Percentiles rank a stretch among this genome's conserved stretches.
Conservation (phyloP, 2,329 filamentous ascomycete genomes). For the Nothopassalora personata region DNA sequence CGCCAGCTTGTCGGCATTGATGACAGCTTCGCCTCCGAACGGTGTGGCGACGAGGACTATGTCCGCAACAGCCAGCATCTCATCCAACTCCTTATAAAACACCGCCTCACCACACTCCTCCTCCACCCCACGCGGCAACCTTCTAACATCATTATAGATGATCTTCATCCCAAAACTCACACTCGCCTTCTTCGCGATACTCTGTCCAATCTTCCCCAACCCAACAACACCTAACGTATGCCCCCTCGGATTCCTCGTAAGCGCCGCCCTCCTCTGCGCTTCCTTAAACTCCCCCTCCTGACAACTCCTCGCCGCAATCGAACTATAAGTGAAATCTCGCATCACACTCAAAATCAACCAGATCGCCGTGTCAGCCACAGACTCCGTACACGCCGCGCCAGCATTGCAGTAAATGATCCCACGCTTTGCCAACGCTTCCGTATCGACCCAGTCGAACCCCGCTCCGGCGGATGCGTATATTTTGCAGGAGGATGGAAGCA, state of each 20-base stretch:
- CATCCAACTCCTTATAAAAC: slow-evolving; percentile 49
- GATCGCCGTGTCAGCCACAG: slow-evolving; percentile 66
- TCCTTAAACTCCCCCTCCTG: slow-evolving; percentile 47
- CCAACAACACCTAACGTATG: slow-evolving; percentile 63
- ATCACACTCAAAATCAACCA: slow-evolving; percentile 66
- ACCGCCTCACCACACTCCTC: slow-evolving; percentile 49
- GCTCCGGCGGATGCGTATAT: slow-evolving; percentile 58
- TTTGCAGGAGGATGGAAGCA: slow-evolving; percentile 50
- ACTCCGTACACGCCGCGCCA: slow-evolving; percentile 63
- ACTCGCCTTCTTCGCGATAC: slow-evolving; percentile 54
- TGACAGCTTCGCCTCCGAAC: slow-evolving; percentile 45
- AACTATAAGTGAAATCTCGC: slow-evolving; percentile 62
- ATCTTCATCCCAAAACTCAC: slow-evolving; percentile 63
- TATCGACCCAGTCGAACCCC: slow-evolving; percentile 60
- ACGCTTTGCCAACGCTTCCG: slow-evolving; percentile 54
- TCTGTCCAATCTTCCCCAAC: slow-evolving; percentile 50
- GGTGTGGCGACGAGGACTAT: slow-evolving; percentile 61
- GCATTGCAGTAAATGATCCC: slow-evolving; percentile 70
- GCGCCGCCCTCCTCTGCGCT: slow-evolving; percentile 55
- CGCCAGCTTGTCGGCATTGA: slow-evolving; percentile 45
- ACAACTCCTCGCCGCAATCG: slow-evolving; percentile 49
- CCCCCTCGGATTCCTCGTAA: slow-evolving; percentile 39
- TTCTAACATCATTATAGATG: slow-evolving; percentile 56
- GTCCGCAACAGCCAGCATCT: slow-evolving; percentile 51
- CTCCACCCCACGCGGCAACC: slow-evolving; percentile 45